These are phyloP conservation scores for Trichoderma koningiopsis DNA, from an alignment of 2,329 filamentous ascomycete genomes.

Conservation along the genomic window DNA sequence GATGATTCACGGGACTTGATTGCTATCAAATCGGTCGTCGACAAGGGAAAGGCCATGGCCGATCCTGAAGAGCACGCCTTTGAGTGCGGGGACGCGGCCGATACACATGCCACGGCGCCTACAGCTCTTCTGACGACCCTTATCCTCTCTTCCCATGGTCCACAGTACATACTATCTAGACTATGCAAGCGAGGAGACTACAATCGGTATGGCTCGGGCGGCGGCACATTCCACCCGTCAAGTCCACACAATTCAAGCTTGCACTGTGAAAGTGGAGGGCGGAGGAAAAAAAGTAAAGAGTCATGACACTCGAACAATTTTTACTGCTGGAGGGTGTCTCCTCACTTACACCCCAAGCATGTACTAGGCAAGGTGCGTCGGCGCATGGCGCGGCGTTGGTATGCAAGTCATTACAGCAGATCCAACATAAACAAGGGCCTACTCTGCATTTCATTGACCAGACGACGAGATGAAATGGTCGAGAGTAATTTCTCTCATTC, in stretches of 20 bases:
- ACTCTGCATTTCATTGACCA: conserved; percentile 26
- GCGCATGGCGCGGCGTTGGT: conserved; percentile 21
- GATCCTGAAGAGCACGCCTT: conserved; percentile 5
- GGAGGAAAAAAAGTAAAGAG: background rate
- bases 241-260: conserved; percentile 14
- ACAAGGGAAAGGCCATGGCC: conserved; percentile 5
- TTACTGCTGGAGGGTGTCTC: background rate
- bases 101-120: conserved; percentile 6
- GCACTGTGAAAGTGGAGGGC: conserved; percentile 25
- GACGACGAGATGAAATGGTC: conserved; percentile 24
- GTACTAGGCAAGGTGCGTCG: conserved; percentile 3
- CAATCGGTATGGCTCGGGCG: conserved; percentile 19
- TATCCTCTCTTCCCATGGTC: background rate
- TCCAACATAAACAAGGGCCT: conserved; percentile 23
- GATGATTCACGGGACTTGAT: conserved; percentile 11
- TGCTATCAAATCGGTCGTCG: conserved; percentile 23
- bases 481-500: conserved; percentile 18
- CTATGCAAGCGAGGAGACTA: conserved; percentile 11
- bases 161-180: conserved; percentile 15
- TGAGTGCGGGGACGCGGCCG: conserved; percentile 17
- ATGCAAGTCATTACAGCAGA: conserved; percentile 27
- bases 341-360: conserved; percentile 11
- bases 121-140: background rate
- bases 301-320: conserved; percentile 2
- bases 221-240: conserved; percentile 24